Base-by-base conservation (phyloP, 2,329 filamentous ascomycete species). In the Nannizzia gypsea region DNA sequence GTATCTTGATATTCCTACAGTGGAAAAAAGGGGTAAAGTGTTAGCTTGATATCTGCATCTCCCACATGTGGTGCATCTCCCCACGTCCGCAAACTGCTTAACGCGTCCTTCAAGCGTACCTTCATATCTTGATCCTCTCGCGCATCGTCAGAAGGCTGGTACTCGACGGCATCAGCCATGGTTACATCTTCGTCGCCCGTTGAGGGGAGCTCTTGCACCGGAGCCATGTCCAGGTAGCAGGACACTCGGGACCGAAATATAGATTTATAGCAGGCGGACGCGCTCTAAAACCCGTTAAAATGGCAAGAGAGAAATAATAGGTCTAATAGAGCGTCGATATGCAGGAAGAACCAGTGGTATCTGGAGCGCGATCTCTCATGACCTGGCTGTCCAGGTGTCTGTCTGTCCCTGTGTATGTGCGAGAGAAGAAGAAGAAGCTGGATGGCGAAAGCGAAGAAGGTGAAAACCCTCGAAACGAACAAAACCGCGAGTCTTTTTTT, bases 1-100 rank as follows among this genome's bases (percentile, higher is more conserved):
- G 82, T 85, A 60, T 84, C 81, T 67, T 83, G 74, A 61, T 78
- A 76, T 64, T 77, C 77, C 74, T 80, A 26, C 13, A 64, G 42
- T 15, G 31, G 34, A 44, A 42, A 60, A 24, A 54, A 26, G 24
- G 9, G 9, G 31, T 13, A 13, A 36, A 24, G 13, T 44, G 48
- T 42, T 60, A 57, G 62, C 44, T 36, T 40, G 36, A 44, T 20
- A 42, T 8, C 28, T 15, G n/a, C 9, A 17, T 54, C n/a, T 24
- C 31, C 1, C 13, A 50, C 6, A 20, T 15, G 24, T 57, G 28
- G 31, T n/a, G n/a, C 13, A 50, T 42, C 40, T 34, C 34, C 20
- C 46, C 36, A 34, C 57, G 5, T 44, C 44, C 13, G 58, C 54
- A 57, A n/a, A 56, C 48, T 20, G 22, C 40, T 8, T 9, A 56